Conservation (phyloP, 73 alveolate genomes). For the Tetrahymena thermophila region DNA sequence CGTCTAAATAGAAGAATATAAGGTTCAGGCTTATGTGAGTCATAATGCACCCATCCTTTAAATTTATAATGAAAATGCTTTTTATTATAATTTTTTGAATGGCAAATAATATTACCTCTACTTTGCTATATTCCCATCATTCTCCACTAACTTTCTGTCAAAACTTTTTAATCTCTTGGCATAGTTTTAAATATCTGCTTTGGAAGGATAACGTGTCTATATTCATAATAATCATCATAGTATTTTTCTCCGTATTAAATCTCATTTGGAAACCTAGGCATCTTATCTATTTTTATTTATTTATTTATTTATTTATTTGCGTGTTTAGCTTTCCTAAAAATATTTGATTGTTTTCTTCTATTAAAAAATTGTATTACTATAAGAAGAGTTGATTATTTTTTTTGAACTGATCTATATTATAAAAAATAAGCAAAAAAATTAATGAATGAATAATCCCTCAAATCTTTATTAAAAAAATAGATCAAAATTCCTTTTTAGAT, state of each 20-base stretch:
- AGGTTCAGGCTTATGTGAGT: conserved; percentile 76
- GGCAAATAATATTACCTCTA: conserved; percentile 3
- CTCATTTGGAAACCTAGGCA: conserved; percentile 50
- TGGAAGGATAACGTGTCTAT: conserved; percentile 44
- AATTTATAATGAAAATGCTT: background rate
- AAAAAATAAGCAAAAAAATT: too few species aligned
- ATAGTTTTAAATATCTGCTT: background rate
- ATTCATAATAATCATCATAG: conserved; percentile 51
- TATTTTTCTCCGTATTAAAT: conserved; percentile 45
- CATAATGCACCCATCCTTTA: conserved; percentile 81
- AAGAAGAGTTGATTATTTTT: too few species aligned
- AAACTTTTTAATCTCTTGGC: conserved; percentile 30
- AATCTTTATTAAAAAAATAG: too few species aligned
- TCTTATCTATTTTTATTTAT: background rate
- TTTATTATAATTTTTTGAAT: too few species aligned
- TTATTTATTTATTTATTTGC: background rate
- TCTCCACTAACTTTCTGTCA: conserved; percentile 87
- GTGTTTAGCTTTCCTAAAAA: too few species aligned
- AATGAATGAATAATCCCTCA: background rate
- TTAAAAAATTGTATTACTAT: too few species aligned
- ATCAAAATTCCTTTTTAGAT: too few species aligned
- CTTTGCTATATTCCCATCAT: conserved; percentile 80
- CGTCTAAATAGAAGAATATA: conserved; percentile 75
- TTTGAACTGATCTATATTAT: background rate
- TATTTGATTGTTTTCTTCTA: too few species aligned